A percentile compares a stretch with the other conserved stretches of the same genome.
These are phyloP conservation scores for Suhomyces guaymorum DNA, from an alignment of 1,139 yeast genomes.

Conservation along the genomic window DNA sequence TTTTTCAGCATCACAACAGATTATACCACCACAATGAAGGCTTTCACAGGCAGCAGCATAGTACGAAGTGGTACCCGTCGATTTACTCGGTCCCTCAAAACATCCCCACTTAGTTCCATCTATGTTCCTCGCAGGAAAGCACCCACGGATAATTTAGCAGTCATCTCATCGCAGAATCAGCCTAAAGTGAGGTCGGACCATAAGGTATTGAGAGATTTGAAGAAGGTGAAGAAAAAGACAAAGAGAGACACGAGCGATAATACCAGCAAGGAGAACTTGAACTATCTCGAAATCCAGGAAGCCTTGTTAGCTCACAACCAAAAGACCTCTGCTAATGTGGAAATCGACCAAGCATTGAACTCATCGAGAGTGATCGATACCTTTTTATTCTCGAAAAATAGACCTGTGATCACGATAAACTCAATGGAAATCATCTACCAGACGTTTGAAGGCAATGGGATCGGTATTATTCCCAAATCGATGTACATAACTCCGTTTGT, in stretches of 20 bases:
- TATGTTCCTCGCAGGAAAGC: conserved; percentile 7
- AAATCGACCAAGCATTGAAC: conserved; percentile 22
- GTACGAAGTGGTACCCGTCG: no score
- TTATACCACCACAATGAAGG: background rate
- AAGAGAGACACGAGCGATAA: conserved; percentile 32
- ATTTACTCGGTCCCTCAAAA: no score
- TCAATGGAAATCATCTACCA: conserved; percentile 30
- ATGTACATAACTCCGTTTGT: conserved; percentile 21
- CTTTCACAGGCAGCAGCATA: no score
- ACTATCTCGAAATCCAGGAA: conserved; percentile 28
- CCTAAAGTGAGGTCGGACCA: conserved; percentile 5
- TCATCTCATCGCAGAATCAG: conserved; percentile 5
- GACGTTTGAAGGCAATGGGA: conserved; percentile 41
- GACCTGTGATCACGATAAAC: conserved; percentile 23
- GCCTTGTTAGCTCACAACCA: conserved; percentile 19
- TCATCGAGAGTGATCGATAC: conserved; percentile 27
- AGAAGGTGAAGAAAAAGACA: conserved; percentile 19
- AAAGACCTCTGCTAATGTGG: background rate
- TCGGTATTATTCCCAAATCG: conserved; percentile 34
- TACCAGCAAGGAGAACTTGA: conserved; percentile 29
- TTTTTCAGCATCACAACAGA: background rate
- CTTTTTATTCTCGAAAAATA: conserved; percentile 25
- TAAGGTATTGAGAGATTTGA: conserved; percentile 15
- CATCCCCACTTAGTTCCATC: no score
- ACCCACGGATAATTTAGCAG: conserved; percentile 3